Base-by-base conservation (phyloP, 1,284 basidiomycete species). In the Sporisorium exsertum region DNA sequence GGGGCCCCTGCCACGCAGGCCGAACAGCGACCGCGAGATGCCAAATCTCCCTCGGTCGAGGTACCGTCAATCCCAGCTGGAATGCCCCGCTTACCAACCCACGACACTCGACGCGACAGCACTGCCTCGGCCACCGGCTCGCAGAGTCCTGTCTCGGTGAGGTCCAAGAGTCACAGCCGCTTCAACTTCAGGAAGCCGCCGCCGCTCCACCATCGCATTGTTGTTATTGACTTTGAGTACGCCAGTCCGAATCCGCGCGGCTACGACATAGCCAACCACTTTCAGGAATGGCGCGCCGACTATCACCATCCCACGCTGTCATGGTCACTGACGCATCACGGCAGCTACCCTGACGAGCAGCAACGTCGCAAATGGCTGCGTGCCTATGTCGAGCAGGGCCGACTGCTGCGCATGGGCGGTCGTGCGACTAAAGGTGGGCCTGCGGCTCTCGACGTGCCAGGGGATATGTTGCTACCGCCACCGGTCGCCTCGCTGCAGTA, bases 201-300 rank as follows among this genome's bases (percentile, higher is more conserved):
- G 13, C 65, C 71, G 22, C 79, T 81, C 6, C 77, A 84, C 47
- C 76, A 84, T 32, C 77, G 77, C 20, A 66, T 84, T 9, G 82
- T 84, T 27, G 83, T 84, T 20, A 84, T 84, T 50, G 83, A 85
- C 67, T 82, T 84, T 47, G 81, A 84, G 64, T 82, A 82, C 29
- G 77, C 79, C 9, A 74, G 76, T 20, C 81, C 82, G 13, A 83
- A 83, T 24, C 82, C 82, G 16, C 64, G 82, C 5, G 82, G 68
- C 15, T 83, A 78, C 49, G 82, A 83, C 58, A 81, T 85, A 22
- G 83, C 83, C 46, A 85, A 85, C 45, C 78, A 81, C 59, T 85
- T 85, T 47, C 78, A 81, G 47, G 83, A 85, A 51, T 84, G 82
- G 83, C 70, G 82, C 8, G 72, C 81, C 1, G 78, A 85, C 62